Base-by-base conservation (phyloP, 2,329 filamentous ascomycete genomes). In the Stagonosporopsis chrysanthemi region DNA sequence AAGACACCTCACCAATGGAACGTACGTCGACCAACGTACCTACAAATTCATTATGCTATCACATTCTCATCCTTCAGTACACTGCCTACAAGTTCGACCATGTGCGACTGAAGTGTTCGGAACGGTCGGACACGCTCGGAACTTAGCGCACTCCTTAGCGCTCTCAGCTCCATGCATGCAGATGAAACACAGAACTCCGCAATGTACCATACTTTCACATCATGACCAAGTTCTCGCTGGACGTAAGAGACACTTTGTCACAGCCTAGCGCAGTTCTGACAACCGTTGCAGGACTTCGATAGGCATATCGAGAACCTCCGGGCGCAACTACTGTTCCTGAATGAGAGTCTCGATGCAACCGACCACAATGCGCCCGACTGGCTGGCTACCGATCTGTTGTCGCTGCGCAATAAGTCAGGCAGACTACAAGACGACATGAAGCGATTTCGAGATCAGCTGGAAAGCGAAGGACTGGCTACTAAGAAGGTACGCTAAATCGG, bases 341-440 rank as follows among this genome's bases (percentile, higher is more conserved):
- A 68, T 47, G 61, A 69, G 52, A 61, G 67, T 23, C 71, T 75
- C 62, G 67, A 74, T 58, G 65, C 65, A 31, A 74, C 71, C 36
- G 72, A 75, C 54, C 67, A 72, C 60, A 72, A 71, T 66, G 66
- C 64, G 31, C 72, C 72, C 12, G 72, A 74, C 50, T 75, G 72
- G 72, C 63, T 74, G n/a, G 68, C 72, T n/a, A 67, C 67, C 6
- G 72, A 75, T 44, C 66, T 75, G 36, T 53, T 74, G 43, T 69
- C 66, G 19, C 52, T 75, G 41, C 67, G 70, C 31, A 73, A 73
- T 26, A 72, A 72, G 52, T 68, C 70, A 15, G 67, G 71, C 15
- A 69, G 69, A 35, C 49, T 75, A 26, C 64, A 68, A n/a, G 72
- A 74, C 62, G 70, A 71, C 36, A 74, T 75, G 72, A 67, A 72